Evolutionary conservation across 2,329 filamentous ascomycete genomes (phyloP).

Genomic region (Phialophora verrucosa): DNA sequence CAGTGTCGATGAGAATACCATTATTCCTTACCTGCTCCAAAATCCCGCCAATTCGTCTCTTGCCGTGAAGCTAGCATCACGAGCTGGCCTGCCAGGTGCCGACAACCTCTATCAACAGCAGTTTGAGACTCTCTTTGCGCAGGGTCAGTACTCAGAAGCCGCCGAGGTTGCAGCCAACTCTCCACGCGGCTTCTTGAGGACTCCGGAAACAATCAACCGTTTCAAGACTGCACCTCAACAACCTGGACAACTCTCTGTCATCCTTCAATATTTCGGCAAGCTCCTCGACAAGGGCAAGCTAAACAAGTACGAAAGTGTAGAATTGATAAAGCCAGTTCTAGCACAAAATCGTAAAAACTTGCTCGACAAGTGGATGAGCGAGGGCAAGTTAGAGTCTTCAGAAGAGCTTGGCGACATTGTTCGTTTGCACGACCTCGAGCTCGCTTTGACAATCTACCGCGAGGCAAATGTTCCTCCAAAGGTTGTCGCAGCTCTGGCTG

Average conservation of each 20-base stretch:
- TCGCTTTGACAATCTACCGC: constrained; percentile 87
- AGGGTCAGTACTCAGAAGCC: constrained; percentile 82
- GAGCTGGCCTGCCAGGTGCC: constrained; percentile 89
- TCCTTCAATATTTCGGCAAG: constrained; percentile 97
- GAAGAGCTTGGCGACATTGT: constrained; percentile 96
- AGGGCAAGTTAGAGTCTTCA: constrained; percentile 93
- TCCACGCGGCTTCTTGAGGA: constrained; percentile 91
- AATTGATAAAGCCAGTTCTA: constrained; percentile 89
- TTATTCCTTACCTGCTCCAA: constrained; percentile 93
- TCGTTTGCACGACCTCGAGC: constrained; percentile 82
- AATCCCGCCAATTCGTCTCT: constrained; percentile 93
- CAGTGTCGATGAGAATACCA: constrained; percentile 85
- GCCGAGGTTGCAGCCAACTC: constrained; percentile 97
- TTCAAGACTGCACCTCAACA: constrained; percentile 86
- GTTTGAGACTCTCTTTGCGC: constrained; percentile 83
- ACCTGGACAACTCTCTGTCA: constrained; percentile 80
- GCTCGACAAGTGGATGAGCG: constrained; percentile 96
- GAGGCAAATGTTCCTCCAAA: constrained; percentile 91
- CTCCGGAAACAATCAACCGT: constrained; percentile 90
- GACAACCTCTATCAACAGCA: constrained; percentile 91
- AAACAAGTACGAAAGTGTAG: constrained; percentile 91
- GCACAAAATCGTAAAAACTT: constrained; percentile 93
- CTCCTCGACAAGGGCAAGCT: constrained; percentile 91
- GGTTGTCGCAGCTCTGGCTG: constrained; percentile 91
- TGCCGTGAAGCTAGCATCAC: constrained; percentile 93